Conservation (phyloP, 306 rosid species). For the Medicago ruthenica region DNA sequence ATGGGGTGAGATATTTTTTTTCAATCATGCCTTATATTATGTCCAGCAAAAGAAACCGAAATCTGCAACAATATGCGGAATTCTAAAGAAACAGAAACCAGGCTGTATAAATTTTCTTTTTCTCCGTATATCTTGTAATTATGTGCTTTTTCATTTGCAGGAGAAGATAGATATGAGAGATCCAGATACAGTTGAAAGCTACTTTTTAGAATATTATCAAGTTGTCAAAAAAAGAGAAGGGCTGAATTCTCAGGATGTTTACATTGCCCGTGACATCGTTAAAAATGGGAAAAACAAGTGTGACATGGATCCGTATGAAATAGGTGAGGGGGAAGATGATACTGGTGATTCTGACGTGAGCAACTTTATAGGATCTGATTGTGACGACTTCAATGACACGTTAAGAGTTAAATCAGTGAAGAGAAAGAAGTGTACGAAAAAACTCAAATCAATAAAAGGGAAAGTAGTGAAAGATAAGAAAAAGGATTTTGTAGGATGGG, state of each 20-base stretch:
- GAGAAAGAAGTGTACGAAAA: slow-evolving; percentile 43
- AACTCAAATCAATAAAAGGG: slow-evolving; percentile 40
- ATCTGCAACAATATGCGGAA: not conserved
- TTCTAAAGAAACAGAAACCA: not conserved
- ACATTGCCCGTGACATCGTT: slow-evolving; percentile 44
- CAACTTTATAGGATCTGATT: slow-evolving; percentile 51
- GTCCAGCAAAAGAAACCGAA: not conserved
- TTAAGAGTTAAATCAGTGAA: slow-evolving; percentile 34
- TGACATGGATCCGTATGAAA: slow-evolving; percentile 48
- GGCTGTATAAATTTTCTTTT: not conserved
- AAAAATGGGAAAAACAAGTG: slow-evolving; percentile 48
- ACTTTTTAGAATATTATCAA: slow-evolving; percentile 65
- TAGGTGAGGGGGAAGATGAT: slow-evolving; percentile 43
- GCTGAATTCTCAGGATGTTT: slow-evolving; percentile 48
- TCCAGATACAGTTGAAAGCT: slow-evolving; percentile 55
- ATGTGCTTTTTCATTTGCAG: slow-evolving; percentile 49
- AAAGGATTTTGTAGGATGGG: slow-evolving; percentile 77
- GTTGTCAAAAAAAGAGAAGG: slow-evolving; percentile 58
- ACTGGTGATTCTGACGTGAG: slow-evolving; percentile 53
- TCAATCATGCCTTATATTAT: slow-evolving; percentile 26
- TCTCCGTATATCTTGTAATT: slow-evolving; percentile 26
- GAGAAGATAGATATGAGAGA: slow-evolving; percentile 64
- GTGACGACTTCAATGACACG: slow-evolving; percentile 51
- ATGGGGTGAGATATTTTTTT: slow-evolving; percentile 65
- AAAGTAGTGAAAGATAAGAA: slow-evolving; percentile 51